Evolutionary conservation across 305 asterid species (phyloP), one percentile per base, ranked within the genome.

Genomic region (Fraxinus platypoda): DNA sequence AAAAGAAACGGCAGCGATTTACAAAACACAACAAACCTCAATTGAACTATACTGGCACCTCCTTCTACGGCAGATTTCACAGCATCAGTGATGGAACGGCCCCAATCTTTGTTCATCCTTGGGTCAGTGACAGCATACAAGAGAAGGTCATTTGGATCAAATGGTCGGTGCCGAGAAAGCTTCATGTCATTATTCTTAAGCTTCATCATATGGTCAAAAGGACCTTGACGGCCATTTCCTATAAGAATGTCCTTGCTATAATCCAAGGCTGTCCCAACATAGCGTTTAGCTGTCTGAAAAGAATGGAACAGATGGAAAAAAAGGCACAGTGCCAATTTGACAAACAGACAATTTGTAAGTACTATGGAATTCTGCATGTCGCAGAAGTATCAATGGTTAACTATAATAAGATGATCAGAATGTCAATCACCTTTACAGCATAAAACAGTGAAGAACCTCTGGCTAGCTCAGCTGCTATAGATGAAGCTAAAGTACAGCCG

Each of bases 71-170:
- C 98, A 83, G 90, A 94, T 88, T 89, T 88, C 83, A 96, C 98
- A n/a, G 97, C 98, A 87, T 91, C 93, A 26, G 89, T 84, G 37
- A 93, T 87, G 85, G 97, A 91, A 80, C 89, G 98, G 30, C 95
- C 97, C 99, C 98, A 94, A 83, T 84, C 92, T 79, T 87, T 88
- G 88, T 96, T 96, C 98, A 93, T 96, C 89, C 92, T 85, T 13
- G 98, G 88, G 92, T 96, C 99, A 26, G 99, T 96, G 84, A 96
- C 97, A 81, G 98, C 99, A 81, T 94, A 96, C 43, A 96, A 82
- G 86, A 93, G 92, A 86, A 96, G 98, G 83, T 83, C 89, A 35
- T 83, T 90, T 7, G 98, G 97, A 84, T 91, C 88, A 83, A 96
- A 96, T 70, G 88, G 85, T 28, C 74, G 88, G 41, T 83, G 87